phyloP scores from a whole-genome alignment of 2,329 filamentous ascomycete genomes.

The Macrophomina pseudophaseolina region DNA sequence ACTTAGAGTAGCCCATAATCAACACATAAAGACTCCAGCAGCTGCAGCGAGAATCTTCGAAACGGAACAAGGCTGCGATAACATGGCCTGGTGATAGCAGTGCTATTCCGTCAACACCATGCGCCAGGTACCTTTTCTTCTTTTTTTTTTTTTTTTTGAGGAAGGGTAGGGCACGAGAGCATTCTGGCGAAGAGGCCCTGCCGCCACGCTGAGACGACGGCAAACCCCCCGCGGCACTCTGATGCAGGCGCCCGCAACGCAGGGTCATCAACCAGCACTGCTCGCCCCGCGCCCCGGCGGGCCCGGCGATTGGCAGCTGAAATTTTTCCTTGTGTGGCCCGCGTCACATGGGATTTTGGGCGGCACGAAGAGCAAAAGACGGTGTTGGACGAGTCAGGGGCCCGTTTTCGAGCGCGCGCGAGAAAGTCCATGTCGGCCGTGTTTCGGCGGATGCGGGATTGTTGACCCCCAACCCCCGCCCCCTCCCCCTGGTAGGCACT shows the following conservation, averaged over 20 bases:
- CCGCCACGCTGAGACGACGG: not conserved
- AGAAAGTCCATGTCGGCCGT: conserved; percentile 3
- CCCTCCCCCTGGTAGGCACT: no score
- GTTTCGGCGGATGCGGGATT: conserved; percentile 13
- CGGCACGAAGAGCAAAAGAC: conserved; percentile 10
- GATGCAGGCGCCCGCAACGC: conserved; percentile 2
- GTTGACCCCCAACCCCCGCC: not conserved
- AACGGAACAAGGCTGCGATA: not conserved
- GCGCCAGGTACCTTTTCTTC: not conserved
- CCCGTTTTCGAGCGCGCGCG: not conserved
- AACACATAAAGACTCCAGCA: not conserved
- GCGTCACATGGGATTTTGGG: conserved; percentile 22
- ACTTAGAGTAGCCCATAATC: not conserved
- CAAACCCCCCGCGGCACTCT: not conserved
- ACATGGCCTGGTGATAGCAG: not conserved
- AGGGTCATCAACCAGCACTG: not conserved
- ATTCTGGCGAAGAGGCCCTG: no score
- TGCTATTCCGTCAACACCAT: conserved; percentile 2
- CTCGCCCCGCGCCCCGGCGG: not conserved
- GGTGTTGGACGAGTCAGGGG: conserved; percentile 18
- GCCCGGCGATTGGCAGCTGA: conserved; percentile 10
- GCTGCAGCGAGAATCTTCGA: not conserved
- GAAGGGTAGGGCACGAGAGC: no score
- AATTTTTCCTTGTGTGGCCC: conserved; percentile 10
- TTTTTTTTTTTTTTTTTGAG: no score